These are phyloP conservation scores for Metschnikowia lunata DNA, from an alignment of 805 yeast genomes.

Conservation along the genomic window DNA sequence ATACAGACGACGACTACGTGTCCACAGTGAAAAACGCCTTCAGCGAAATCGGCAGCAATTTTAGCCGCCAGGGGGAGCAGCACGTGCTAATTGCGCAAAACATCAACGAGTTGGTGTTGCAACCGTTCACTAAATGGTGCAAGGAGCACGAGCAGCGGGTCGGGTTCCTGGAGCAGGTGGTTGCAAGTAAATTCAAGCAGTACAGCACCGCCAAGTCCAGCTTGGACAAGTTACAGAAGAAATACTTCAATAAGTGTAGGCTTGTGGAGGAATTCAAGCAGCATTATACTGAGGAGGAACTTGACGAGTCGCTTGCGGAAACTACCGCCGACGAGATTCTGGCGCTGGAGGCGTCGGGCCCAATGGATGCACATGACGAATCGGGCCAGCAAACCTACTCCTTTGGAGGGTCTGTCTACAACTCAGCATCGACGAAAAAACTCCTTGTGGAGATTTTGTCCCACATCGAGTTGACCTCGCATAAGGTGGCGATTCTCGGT, in stretches of 20 bases:
- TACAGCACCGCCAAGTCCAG: constrained; percentile 45
- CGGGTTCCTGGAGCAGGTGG: constrained; percentile 51
- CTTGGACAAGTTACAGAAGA: constrained; percentile 57
- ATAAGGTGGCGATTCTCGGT: constrained; percentile 66
- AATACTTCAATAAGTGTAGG: constrained; percentile 75
- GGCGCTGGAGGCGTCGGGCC: background rate
- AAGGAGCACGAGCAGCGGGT: constrained; percentile 66
- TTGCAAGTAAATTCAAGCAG: constrained; percentile 47
- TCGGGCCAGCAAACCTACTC: constrained; percentile 20
- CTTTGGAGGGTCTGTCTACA: constrained; percentile 32
- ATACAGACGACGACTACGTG: constrained; percentile 51
- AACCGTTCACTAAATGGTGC: constrained; percentile 74
- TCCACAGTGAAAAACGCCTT: constrained; percentile 61
- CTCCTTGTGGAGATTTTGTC: constrained; percentile 33
- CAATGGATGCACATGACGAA: constrained; percentile 19
- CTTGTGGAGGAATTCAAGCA: constrained; percentile 61
- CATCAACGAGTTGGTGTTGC: constrained; percentile 55
- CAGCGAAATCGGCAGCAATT: constrained; percentile 51
- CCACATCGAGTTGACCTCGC: constrained; percentile 47
- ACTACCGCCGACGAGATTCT: background rate
- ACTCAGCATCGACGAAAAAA: constrained; percentile 26
- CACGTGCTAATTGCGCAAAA: constrained; percentile 61
- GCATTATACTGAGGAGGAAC: constrained; percentile 43
- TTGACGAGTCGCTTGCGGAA: constrained; percentile 19
- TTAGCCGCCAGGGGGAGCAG: constrained; percentile 52